Percentiles rank a stretch among this genome's conserved stretches.
Evolutionary conservation across 179 eudicot genomes (phyloP).

Genomic region (Beta corolliflora): DNA sequence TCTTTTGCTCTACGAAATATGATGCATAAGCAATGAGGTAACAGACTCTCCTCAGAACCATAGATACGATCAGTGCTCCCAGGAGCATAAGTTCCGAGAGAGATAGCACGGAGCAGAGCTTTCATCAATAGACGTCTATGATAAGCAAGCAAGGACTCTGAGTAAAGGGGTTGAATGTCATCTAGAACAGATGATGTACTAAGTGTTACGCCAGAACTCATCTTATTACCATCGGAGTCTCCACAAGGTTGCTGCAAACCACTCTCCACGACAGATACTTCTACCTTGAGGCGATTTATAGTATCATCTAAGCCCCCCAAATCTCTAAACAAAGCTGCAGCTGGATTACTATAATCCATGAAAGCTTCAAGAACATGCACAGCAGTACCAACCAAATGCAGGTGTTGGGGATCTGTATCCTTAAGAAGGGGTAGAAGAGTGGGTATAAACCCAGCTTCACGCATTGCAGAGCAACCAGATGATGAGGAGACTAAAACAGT

Average conservation of each 20-base stretch:
- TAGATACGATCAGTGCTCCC: slow-evolving; percentile 80
- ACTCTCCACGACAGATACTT: slow-evolving; percentile 74
- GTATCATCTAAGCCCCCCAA: slow-evolving; percentile 97
- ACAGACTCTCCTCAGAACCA: slow-evolving; percentile 89
- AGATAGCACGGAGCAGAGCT: slow-evolving; percentile 92
- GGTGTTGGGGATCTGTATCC: slow-evolving; percentile 87
- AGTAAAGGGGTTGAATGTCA: slow-evolving; percentile 69
- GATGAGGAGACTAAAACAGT: slow-evolving; percentile 90
- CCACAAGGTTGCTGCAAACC: slow-evolving; percentile 49
- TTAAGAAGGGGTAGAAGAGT: slow-evolving; percentile 95
- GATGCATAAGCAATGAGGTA: slow-evolving; percentile 86
- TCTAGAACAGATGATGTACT: slow-evolving; percentile 56
- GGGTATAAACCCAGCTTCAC: slow-evolving; percentile 99
- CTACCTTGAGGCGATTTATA: slow-evolving; percentile 71
- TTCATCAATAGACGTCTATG: slow-evolving; percentile 88
- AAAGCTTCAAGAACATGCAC: slow-evolving; percentile 98
- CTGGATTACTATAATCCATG: slow-evolving; percentile 99
- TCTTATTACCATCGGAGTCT: slow-evolving; percentile 41
- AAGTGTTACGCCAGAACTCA: slow-evolving; percentile 34
- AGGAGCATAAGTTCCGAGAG: slow-evolving; percentile 96
- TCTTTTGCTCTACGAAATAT: slow-evolving; percentile 90
- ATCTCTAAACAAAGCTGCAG: slow-evolving; percentile 96
- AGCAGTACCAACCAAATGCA: slow-evolving; percentile 93
- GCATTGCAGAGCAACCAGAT: slow-evolving; percentile 97
- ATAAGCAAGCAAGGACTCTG: slow-evolving; percentile 82